Evolutionary conservation across 2,329 filamentous ascomycete genomes (phyloP).

Genomic region (Periconia digitata): DNA sequence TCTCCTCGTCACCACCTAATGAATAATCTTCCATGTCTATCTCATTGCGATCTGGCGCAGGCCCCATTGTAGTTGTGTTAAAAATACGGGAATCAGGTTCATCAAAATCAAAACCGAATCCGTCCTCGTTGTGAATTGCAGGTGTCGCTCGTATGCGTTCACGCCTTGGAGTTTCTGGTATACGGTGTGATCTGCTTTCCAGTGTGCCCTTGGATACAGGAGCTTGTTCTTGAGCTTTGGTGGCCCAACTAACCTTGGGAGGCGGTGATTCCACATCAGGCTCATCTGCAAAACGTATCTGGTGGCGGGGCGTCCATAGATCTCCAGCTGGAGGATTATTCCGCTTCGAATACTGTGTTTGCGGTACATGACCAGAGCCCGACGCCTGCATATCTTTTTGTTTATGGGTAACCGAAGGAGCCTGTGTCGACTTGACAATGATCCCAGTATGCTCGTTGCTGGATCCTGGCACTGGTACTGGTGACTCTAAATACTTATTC

Average conservation of each 20-base stretch:
- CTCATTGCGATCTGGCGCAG: conserved; percentile 23
- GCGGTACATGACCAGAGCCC: conserved; percentile 23
- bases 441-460: conserved; percentile 15
- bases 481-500: conserved; percentile 15
- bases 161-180: conserved; percentile 29
- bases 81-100: conserved; percentile 25
- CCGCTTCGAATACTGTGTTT: conserved; percentile 38
- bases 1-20: conserved; percentile 23
- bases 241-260: conserved; percentile 11
- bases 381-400: conserved; percentile 7
- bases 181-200: conserved; percentile 18
- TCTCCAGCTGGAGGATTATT: conserved; percentile 32
- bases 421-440: conserved; percentile 36
- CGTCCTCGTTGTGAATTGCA: conserved; percentile 18
- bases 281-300: conserved; percentile 29
- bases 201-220: conserved; percentile 1
- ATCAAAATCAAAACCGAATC: conserved; percentile 30
- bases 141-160: conserved; percentile 5
- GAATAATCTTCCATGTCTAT: too few species aligned
- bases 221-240: neutral
- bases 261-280: conserved; percentile 15
- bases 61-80: conserved; percentile 22
- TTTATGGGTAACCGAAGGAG: conserved; percentile 20
- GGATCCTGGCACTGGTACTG: conserved; percentile 17
- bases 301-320: conserved; percentile 27